Base-by-base conservation (phyloP, 345 rosid genomes). In the Barbarea vulgaris region DNA sequence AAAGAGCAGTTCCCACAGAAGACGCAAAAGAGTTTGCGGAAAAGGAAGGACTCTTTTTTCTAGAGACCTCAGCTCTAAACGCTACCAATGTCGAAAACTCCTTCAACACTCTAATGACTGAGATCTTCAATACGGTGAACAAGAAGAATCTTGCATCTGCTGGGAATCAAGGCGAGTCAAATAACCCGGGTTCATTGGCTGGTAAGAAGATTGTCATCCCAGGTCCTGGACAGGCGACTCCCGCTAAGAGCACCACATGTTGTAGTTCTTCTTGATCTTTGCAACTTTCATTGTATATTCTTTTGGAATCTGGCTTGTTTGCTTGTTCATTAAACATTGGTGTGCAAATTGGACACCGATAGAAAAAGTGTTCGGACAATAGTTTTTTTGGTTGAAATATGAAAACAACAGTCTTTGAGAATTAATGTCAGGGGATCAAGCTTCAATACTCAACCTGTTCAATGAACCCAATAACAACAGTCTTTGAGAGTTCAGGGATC, bases 1-100 rank as follows among this genome's bases (percentile, higher is more conserved):
- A 85, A 53, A 83, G 93, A 22, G 84, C 84, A 1, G 89, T 91
- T 33, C 83, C 91, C 4, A 83, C 80, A 0, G 91, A 89, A 54
- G 93, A 91, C 58, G 91, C 94, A 0, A 89, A 83, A 77, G 97
- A 89, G 76, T 91, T 91, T 72, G 88, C 97, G 0, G 81, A 89
- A 75, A 89, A 86, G 81, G 97, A 91, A 84, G 92, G 93, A 9
- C 81, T 91, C 14, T 91, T 89, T 79, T 91, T 91, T 85, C 77
- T 89, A 8, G 97, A 89, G 83, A 87, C 94, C 0, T 89, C 94
- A 7, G 97, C 97, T 5, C 17, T 91, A 30, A 81, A 91, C 72
- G 73, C 94, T 4, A 87, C 94, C 9, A 91, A 91, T 57, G 92
- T 89, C 0, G 97, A 91, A 74, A 83, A 70, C 44, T 87, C 94